These are phyloP conservation scores for Eucalyptus curtisii DNA, from an alignment of 345 rosid genomes.

Conservation along the genomic window DNA sequence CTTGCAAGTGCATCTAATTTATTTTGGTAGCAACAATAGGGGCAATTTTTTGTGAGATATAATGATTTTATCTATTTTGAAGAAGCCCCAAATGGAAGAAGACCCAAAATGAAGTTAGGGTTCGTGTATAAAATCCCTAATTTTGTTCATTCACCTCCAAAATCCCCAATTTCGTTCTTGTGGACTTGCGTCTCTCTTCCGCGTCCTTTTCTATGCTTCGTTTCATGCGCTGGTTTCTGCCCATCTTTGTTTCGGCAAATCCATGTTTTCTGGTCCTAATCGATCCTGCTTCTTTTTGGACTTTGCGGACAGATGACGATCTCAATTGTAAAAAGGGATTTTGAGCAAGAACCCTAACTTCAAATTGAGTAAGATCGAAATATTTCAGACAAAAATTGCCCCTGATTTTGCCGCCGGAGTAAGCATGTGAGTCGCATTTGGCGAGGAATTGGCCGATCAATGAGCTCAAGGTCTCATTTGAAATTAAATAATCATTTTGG, in stretches of 20 bases:
- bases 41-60: not conserved
- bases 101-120: not conserved
- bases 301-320: not conserved
- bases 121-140: not conserved
- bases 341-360: not conserved
- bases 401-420: not conserved
- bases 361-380: not conserved
- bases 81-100: not conserved
- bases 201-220: not conserved
- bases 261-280: not conserved
- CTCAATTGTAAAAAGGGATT: not conserved
- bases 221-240: not conserved
- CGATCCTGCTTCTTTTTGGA: not conserved
- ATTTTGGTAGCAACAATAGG: not conserved
- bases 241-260: not conserved
- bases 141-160: not conserved
- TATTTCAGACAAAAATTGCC: not conserved
- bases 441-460: fast-evolving
- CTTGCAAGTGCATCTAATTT: not conserved
- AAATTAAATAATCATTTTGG: too few relatives aligned
- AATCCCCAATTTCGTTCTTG: not conserved
- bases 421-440: too few relatives aligned
- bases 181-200: not conserved
- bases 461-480: not conserved
- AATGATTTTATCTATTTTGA: not conserved